A percentile compares a stretch with the other conserved stretches of the same genome.
These are phyloP conservation scores for Erigeron philadelphicus DNA, from an alignment of 140 eudicot species.

Conservation along the genomic window DNA sequence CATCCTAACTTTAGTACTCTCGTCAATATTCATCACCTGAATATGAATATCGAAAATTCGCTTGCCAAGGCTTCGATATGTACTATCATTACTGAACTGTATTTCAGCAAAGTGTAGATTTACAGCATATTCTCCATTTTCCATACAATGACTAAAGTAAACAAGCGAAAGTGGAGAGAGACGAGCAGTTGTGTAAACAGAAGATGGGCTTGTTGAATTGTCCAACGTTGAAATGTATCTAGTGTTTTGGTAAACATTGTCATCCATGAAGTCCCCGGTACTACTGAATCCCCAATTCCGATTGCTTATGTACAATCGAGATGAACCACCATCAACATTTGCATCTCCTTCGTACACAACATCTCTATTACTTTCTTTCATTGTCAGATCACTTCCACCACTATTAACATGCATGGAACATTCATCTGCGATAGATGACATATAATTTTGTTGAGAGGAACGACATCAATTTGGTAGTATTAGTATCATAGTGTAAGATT, in stretches of 20 bases:
- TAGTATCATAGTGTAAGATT: too few relatives aligned
- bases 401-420: slow-evolving; percentile 82
- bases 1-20: background rate
- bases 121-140: slow-evolving; percentile 70
- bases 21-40: slow-evolving; percentile 44
- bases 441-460: background rate
- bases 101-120: slow-evolving; percentile 73
- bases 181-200: slow-evolving; percentile 61
- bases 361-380: slow-evolving; percentile 32
- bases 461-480: background rate
- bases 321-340: slow-evolving; percentile 56
- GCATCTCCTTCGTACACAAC: slow-evolving; percentile 72
- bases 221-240: slow-evolving; percentile 33
- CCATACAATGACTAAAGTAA: slow-evolving; percentile 79
- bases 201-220: slow-evolving; percentile 35
- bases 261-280: slow-evolving; percentile 93
- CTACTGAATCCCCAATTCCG: slow-evolving; percentile 77
- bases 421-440: slow-evolving; percentile 40
- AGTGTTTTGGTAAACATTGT: slow-evolving; percentile 46
- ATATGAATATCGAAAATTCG: slow-evolving; percentile 75
- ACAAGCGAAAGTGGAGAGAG: slow-evolving; percentile 75
- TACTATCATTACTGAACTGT: slow-evolving; percentile 52
- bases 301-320: slow-evolving; percentile 36
- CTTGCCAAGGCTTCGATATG: slow-evolving; percentile 59
- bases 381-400: slow-evolving; percentile 58